Base-by-base conservation (phyloP, 305 asterid species). In the Rubia balearica region DNA sequence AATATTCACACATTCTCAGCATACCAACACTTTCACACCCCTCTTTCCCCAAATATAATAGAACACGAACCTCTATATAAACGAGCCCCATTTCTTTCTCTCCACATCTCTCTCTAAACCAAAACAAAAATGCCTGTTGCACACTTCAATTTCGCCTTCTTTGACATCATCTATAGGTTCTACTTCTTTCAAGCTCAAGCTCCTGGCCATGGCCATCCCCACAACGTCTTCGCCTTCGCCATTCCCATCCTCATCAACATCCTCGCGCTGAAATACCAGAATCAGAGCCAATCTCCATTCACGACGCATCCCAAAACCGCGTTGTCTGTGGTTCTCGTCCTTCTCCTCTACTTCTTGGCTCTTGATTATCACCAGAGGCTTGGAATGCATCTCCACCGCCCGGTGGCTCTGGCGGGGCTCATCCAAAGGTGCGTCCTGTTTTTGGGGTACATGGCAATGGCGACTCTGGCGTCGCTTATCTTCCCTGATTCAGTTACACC, bases 281-380 rank as follows among this genome's bases (percentile, higher is more conserved):
- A 61, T 33, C 42, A 33, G 22, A 9, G 14, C 0, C 42, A 13
- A 30, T 61, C 65, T 30, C 65, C 65, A 5, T 61, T 61, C 42
- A 19, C 12, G 9, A 61, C 41, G n/a, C 65, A 61, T 13, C 65
- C 65, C 19, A 61, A 13, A 33, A 27, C 65, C 4, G 8, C 13
- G 5, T 0, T 27, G 8, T 61, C 43, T 5, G 65, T 33, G 38
- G 30, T 61, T 61, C 65, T 61, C 19, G n/a, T 16, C 21, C 40
- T 61, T 14, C 65, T 61, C 43, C 19, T 61, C 42, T 61, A 61
- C 30, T 27, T 33, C 65, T 0, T 61, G 43, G 65, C 65, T 30
- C 30, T 12, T 33, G 65, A 61, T 6, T 61, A 27, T 33, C 65
- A 61, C 21, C 65, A 61, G n/a, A 61, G 65, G 42, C n/a, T 61